Base-by-base conservation (phyloP, 768 basidiomycete genomes). In the Chalciporus chontae region DNA sequence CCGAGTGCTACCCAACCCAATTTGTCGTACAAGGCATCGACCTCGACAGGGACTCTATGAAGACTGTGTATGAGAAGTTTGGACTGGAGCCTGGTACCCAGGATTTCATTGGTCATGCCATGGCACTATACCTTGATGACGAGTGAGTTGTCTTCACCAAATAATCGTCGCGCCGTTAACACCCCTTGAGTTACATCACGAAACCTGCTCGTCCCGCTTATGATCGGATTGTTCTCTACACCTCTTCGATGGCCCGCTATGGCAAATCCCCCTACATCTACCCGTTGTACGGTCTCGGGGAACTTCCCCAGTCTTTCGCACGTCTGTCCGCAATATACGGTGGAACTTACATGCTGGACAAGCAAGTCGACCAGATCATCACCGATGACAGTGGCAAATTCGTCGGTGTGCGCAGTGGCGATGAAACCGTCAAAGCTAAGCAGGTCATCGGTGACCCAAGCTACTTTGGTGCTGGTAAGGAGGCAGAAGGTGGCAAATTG, bases 191-290 rank as follows among this genome's bases (percentile, higher is more conserved):
- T 70, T 98, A 99, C 72, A 88, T 93, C 70, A 87, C 79, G 60
- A 90, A 95, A 69, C 80, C 91, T 45, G 96, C 95, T 10, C 87
- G 94, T 40, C 81, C 84, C 36, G 75, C 95, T 6, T 94, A 95
- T 67, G 85, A 96, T 61, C 91, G 96, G 54, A 97, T 98, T 68
- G 79, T 98, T 57, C 83, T 98, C 48, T 99, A 99, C 76, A 97
- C 94, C 24, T 87, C 90, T 10, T 98, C 96, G 17, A 97, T 99
- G 94, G 93, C 95, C 15, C 88, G 95, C 44, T 99, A 95, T 71
- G 96, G 95, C 60, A 98, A 99, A 72, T 98, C 96, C 11, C 96
- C 96, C 1, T 99, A 99, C 77, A 96, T 99, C 65, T 99, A 99
- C 75, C 96, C 96, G 14, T 79, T 97, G 34, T 99, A 98, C 70